Conservation (phyloP, 2,329 filamentous ascomycete genomes). For the Fusarium scirpi region DNA sequence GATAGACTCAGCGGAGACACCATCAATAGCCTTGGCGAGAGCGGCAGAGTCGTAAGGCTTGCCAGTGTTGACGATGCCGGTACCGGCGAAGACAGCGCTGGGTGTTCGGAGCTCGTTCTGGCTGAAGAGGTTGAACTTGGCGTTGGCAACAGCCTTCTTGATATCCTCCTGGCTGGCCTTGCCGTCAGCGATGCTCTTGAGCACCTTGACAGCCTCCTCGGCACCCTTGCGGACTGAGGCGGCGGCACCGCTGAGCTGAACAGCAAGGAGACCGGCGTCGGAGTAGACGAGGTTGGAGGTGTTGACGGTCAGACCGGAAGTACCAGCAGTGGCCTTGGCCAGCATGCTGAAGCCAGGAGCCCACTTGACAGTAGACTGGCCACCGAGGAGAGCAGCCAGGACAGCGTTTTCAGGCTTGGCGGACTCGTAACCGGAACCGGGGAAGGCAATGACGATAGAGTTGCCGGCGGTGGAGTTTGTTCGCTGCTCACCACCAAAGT, state of each 20-base stretch:
- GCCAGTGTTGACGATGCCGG: slow-evolving; percentile 82
- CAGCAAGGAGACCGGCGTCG: slow-evolving; percentile 89
- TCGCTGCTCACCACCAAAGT: slow-evolving; percentile 95
- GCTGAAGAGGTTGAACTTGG: slow-evolving; percentile 92
- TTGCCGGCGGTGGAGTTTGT: slow-evolving; percentile 82
- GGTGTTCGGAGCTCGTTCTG: slow-evolving; percentile 81
- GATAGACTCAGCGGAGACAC: slow-evolving; percentile 84
- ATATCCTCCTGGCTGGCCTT: slow-evolving; percentile 85
- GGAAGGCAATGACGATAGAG: slow-evolving; percentile 90
- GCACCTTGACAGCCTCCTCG: slow-evolving; percentile 79
- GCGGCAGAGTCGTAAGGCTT: slow-evolving; percentile 87
- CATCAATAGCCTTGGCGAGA: slow-evolving; percentile 81
- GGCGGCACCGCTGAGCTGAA: slow-evolving; percentile 83
- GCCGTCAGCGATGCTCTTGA: slow-evolving; percentile 84
- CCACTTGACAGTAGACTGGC: slow-evolving; percentile 95
- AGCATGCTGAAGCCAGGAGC: slow-evolving; percentile 91
- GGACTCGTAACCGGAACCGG: slow-evolving; percentile 81
- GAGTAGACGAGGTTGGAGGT: slow-evolving; percentile 90
- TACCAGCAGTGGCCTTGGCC: slow-evolving; percentile 77
- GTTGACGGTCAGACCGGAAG: slow-evolving; percentile 74
- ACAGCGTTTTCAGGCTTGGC: slow-evolving; percentile 93
- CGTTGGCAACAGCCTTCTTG: slow-evolving; percentile 89
- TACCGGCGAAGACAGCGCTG: slow-evolving; percentile 85
- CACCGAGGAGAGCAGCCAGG: slow-evolving; percentile 88
- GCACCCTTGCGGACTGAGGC: slow-evolving; percentile 79